Percentiles rank a stretch among this genome's conserved stretches.
These are phyloP conservation scores for Eimeria praecox DNA, from an alignment of 169 alveolate species.

Conservation along the genomic window DNA sequence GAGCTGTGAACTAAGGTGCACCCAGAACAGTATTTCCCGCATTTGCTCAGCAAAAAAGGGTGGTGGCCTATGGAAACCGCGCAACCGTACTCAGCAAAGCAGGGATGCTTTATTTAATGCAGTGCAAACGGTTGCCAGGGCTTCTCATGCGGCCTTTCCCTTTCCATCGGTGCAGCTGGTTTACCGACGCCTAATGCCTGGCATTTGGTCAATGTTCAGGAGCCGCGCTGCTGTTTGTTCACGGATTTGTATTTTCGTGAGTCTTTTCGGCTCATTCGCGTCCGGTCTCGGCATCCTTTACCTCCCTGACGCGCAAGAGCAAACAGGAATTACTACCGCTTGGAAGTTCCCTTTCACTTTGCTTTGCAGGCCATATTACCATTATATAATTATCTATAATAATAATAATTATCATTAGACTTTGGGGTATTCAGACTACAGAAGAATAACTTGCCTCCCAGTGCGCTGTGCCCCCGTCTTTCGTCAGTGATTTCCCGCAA, in stretches of 20 bases:
- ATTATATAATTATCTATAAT: too few species aligned
- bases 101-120: not conserved
- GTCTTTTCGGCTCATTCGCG: conserved; percentile 80
- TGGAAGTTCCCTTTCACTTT: not conserved
- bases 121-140: not conserved
- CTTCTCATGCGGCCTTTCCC: not conserved
- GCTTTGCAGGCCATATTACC: too few species aligned
- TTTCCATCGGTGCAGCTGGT: not conserved
- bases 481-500: conserved; percentile 82
- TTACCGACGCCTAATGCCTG: not conserved
- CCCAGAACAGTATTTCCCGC: not conserved
- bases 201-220: not conserved
- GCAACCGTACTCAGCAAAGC: not conserved
- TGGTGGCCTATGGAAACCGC: not conserved
- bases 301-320: conserved; percentile 80
- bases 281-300: conserved; percentile 82
- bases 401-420: not conserved
- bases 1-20: not conserved
- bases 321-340: not conserved
- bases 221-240: not conserved
- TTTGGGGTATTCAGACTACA: not conserved
- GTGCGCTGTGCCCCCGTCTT: conserved; percentile 72
- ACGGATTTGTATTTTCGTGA: conserved; percentile 74
- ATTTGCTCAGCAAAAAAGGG: not conserved
- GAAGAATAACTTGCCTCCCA: conserved; percentile 82